Base-by-base conservation (phyloP, 1,284 basidiomycete genomes). In the Farysia itapuensis region DNA sequence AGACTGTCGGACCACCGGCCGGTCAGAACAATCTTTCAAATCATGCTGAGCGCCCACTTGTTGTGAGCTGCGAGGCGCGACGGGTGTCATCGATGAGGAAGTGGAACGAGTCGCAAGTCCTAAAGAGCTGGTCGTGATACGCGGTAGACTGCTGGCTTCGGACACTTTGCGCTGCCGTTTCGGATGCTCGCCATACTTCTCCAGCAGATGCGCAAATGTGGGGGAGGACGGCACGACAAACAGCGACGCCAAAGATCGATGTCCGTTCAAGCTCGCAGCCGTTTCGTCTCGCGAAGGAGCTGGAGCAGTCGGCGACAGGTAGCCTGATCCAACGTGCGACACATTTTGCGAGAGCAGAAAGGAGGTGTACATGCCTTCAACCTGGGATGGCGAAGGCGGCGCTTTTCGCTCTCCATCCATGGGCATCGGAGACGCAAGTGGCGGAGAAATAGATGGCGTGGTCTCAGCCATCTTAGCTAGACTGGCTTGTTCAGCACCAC, bases 351-450 rank as follows among this genome's bases (percentile, higher is more conserved):
- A 39, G 35, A 50, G 46, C 2, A 60, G 34, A 43, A 54, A 54
- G 11, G 57, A 50, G 18, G 42, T 33, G 24, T 60, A 60, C 46
- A 60, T 54, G 4, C 37, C 38, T 19, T 60, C 57, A 4, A 60
- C 46, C 21, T 50, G 50, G 3, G 35, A 37, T 3, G 46, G 26
- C 11, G 46, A 46, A 2, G 51, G 45, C 1, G 35, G 23, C 22
- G 38, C 35, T 11, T 28, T 18, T 9, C 12, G 12, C 31, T 9
- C 9, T 20, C n/a, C 22, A 24, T 28, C 25, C 20, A 16, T 21
- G 30, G 34, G 30, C 31, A 1, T 22, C 38, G 2, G 38, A 39
- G 3, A 37, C 38, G 29, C 54, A n/a, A 11, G 9, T n/a, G n/a
- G n/a, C n/a, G n/a, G n/a, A n/a, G 26, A 28, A 9, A n/a, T n/a